A percentile compares a stretch with the other conserved stretches of the same genome.
These are phyloP conservation scores for Daldinia childiae DNA, from an alignment of 495 filamentous ascomycete genomes.

Conservation along the genomic window DNA sequence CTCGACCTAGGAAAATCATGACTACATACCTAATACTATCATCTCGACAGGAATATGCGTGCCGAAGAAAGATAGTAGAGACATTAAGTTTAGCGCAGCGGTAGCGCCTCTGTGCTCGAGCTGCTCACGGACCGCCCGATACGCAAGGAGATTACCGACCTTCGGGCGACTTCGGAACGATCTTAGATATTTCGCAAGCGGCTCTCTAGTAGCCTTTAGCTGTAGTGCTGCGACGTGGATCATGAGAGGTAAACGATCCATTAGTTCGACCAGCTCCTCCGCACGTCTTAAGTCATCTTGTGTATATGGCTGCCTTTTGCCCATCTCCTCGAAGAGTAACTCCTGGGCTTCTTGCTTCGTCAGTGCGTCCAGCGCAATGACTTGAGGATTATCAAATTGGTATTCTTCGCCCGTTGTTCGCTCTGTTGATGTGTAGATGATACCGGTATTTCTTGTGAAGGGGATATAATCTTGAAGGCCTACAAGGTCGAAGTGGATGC, in stretches of 20 bases:
- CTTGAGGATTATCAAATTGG: constrained; percentile 76
- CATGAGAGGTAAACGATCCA: constrained; percentile 78
- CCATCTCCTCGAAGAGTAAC: constrained; percentile 61
- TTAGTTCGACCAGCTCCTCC: constrained; percentile 71
- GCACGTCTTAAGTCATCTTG: constrained; percentile 68
- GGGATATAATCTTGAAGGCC: constrained; percentile 74
- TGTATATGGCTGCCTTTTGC: constrained; percentile 66
- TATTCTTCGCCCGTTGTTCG: constrained; percentile 72
- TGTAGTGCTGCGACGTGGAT: constrained; percentile 82
- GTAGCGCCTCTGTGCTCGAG: constrained; percentile 65
- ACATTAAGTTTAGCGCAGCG: constrained; percentile 76
- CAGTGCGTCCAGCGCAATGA: constrained; percentile 70
- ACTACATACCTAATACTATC: constrained; percentile 66
- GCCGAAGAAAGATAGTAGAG: constrained; percentile 77
- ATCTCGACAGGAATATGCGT: constrained; percentile 81
- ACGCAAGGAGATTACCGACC: constrained; percentile 71
- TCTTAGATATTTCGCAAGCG: constrained; percentile 73
- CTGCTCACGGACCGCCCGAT: constrained; percentile 75
- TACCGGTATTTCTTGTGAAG: constrained; percentile 70
- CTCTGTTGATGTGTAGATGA: constrained; percentile 82
- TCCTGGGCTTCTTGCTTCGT: constrained; percentile 58
- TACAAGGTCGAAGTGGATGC: constrained; percentile 73
- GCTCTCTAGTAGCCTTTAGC: constrained; percentile 74
- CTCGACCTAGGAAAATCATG: not conserved
- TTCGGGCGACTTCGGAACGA: constrained; percentile 74